Percentiles rank a stretch among this genome's conserved stretches.
phyloP scores from a whole-genome alignment of 352 stramenopile species.

The Phytopythium ostracodes region DNA sequence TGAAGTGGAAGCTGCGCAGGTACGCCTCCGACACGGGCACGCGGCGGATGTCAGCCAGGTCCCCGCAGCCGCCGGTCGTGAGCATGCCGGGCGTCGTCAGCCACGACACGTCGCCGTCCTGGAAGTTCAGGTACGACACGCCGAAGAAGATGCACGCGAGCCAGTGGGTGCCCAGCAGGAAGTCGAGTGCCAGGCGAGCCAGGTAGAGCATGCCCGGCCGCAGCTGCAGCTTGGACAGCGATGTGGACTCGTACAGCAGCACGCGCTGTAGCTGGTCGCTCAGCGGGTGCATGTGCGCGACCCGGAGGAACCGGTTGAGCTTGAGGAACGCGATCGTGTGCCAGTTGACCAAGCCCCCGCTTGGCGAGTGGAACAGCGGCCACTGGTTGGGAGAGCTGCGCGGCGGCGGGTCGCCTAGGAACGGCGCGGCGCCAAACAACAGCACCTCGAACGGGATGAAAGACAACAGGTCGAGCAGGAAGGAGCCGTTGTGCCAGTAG shows the following conservation, averaged over 20 bases:
- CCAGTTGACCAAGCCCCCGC: conserved; percentile 34
- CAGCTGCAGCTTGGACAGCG: conserved; percentile 11
- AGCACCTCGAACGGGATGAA: conserved; percentile 50
- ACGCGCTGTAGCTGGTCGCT: conserved; percentile 44
- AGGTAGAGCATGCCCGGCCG: conserved; percentile 32
- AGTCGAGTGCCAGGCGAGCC: conserved; percentile 41
- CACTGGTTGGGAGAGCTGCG: conserved; percentile 18
- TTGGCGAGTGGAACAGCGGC: conserved; percentile 12
- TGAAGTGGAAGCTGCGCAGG: conserved; percentile 57
- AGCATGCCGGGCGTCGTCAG: conserved; percentile 61
- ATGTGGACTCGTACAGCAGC: conserved; percentile 47
- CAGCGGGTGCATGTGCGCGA: conserved; percentile 41
- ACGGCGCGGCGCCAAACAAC: conserved; percentile 18
- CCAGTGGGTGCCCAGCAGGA: conserved; percentile 49
- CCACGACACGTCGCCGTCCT: conserved; percentile 37
- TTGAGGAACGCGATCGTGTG: conserved; percentile 42
- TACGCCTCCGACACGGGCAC: conserved; percentile 39
- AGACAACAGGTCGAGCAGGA: conserved; percentile 42
- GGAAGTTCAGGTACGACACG: conserved; percentile 43
- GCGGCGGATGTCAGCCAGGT: conserved; percentile 23
- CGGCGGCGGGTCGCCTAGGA: conserved; percentile 14
- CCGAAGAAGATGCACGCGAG: conserved; percentile 51
- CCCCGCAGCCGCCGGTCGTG: conserved; percentile 26
- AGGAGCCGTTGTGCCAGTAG: conserved; percentile 46
- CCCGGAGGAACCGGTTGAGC: conserved; percentile 47